Conservation (phyloP, 163 green algal species). For the Volvox carteri region DNA sequence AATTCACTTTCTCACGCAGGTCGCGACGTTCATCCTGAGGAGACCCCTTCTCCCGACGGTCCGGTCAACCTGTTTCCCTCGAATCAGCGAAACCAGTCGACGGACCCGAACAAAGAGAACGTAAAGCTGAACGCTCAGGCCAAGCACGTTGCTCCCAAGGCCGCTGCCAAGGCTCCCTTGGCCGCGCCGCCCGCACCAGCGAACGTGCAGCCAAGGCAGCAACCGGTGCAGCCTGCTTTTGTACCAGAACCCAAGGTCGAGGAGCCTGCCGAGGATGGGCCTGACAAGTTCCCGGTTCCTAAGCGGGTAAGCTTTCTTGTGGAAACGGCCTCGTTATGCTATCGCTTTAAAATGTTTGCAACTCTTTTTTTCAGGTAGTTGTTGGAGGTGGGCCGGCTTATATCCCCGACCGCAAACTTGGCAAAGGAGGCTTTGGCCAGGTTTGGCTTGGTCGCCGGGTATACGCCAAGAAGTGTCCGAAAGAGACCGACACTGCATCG, state of each 20-base stretch:
- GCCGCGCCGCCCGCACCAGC: conserved; percentile 31
- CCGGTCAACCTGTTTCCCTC: conserved; percentile 38
- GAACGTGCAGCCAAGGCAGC: conserved; percentile 5
- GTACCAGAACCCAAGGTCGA: conserved; percentile 41
- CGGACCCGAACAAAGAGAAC: conserved; percentile 55
- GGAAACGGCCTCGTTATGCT: too few relatives aligned
- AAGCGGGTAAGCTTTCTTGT: conserved; percentile 51
- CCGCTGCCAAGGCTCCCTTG: conserved; percentile 39
- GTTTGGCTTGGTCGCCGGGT: conserved; percentile 81
- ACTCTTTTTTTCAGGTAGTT: conserved; percentile 73
- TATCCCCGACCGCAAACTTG: conserved; percentile 93
- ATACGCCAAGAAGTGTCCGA: conserved; percentile 19
- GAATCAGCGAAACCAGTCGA: conserved; percentile 50
- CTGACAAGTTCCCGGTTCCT: conserved; percentile 59
- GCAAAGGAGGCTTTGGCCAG: conserved; percentile 98
- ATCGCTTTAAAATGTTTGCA: too few relatives aligned
- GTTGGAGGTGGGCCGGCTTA: conserved; percentile 96
- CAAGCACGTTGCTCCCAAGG: conserved; percentile 42
- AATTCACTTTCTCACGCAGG: not conserved
- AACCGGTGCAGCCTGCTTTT: conserved; percentile 7
- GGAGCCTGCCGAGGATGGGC: conserved; percentile 58
- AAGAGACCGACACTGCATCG: conserved; percentile 11
- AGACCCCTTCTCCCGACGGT: conserved; percentile 35
- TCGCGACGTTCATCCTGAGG: conserved; percentile 26
- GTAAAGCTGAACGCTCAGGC: conserved; percentile 54